These are phyloP conservation scores for Magnolia sinica DNA, from an alignment of 164 flowering plant genomes.

Conservation along the genomic window DNA sequence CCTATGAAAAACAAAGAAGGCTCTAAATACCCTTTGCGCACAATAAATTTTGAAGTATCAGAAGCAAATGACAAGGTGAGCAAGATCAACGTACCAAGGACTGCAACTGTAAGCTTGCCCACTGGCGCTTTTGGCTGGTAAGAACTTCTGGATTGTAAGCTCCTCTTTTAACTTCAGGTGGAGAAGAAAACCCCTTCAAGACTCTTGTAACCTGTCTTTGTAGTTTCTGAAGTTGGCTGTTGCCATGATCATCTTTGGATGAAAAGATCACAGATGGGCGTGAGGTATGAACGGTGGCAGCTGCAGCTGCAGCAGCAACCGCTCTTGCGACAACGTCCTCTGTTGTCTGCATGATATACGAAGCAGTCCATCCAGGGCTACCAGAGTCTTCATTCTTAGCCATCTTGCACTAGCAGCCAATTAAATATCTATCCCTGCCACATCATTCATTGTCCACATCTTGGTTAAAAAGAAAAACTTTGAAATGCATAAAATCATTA, in stretches of 20 bases:
- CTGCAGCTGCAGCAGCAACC: slow-evolving; percentile 75
- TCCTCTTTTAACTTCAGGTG: slow-evolving; percentile 52
- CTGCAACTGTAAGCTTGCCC: slow-evolving; percentile 92
- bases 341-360: slow-evolving; percentile 72
- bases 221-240: slow-evolving; percentile 61
- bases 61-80: not conserved
- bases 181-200: slow-evolving; percentile 70
- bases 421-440: not conserved
- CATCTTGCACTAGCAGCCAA: slow-evolving; percentile 29
- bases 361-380: slow-evolving; percentile 82
- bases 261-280: slow-evolving; percentile 87
- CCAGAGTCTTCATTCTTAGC: slow-evolving; percentile 57
- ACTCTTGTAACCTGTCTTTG: slow-evolving; percentile 66
- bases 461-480: not conserved
- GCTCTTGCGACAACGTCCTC: slow-evolving; percentile 87
- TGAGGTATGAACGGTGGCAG: slow-evolving; percentile 55
- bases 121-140: slow-evolving; percentile 94
- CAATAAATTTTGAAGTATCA: not conserved
- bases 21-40: not conserved
- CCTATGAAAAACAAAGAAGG: not conserved
- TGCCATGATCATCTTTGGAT: slow-evolving; percentile 65
- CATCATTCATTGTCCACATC: not conserved
- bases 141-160: slow-evolving; percentile 90
- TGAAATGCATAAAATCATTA: not conserved
- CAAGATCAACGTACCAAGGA: slow-evolving; percentile 56